Percentiles rank a stretch among this genome's conserved stretches.
Evolutionary conservation across 2,329 filamentous ascomycete genomes (phyloP).

Genomic region (Lecanoromycetidae sp.): DNA sequence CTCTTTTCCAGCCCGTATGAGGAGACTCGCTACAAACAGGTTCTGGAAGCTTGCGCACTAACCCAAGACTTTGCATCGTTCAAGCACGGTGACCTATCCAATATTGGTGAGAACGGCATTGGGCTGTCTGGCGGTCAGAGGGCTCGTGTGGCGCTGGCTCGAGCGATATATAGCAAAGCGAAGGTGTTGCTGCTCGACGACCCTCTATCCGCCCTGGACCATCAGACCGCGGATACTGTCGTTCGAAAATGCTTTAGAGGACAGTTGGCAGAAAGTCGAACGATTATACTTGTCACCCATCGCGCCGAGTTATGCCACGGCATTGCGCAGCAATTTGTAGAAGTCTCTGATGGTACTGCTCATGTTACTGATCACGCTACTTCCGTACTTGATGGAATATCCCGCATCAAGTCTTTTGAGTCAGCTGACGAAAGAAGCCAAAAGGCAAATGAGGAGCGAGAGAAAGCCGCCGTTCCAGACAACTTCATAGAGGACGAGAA

Average conservation of each 20-base stretch:
- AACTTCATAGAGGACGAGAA: slow-evolving; percentile 73
- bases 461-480: slow-evolving; percentile 46
- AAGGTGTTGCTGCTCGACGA: slow-evolving; percentile 47
- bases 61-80: slow-evolving; percentile 50
- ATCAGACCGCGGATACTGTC: slow-evolving; percentile 52
- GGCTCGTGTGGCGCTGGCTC: slow-evolving; percentile 47
- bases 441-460: slow-evolving; percentile 29
- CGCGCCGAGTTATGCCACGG: slow-evolving; percentile 57
- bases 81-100: slow-evolving; percentile 51
- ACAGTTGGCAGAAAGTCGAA: slow-evolving; percentile 41
- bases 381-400: slow-evolving; percentile 21
- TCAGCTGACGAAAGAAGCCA: slow-evolving; percentile 20
- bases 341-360: slow-evolving; percentile 52
- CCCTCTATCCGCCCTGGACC: slow-evolving; percentile 48
- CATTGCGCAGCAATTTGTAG: slow-evolving; percentile 62
- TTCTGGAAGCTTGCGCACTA: slow-evolving; percentile 53
- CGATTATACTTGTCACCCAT: slow-evolving; percentile 51
- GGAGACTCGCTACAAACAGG: slow-evolving; percentile 53
- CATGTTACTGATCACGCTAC: slow-evolving; percentile 29
- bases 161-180: slow-evolving; percentile 47
- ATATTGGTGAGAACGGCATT: slow-evolving; percentile 50
- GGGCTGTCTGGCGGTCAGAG: slow-evolving; percentile 51
- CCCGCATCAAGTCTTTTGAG: slow-evolving; percentile 17
- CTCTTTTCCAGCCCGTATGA: slow-evolving; percentile 56
- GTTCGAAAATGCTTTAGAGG: slow-evolving; percentile 46